These are phyloP conservation scores for Psidium guajava DNA, from an alignment of 345 rosid species.

Conservation along the genomic window DNA sequence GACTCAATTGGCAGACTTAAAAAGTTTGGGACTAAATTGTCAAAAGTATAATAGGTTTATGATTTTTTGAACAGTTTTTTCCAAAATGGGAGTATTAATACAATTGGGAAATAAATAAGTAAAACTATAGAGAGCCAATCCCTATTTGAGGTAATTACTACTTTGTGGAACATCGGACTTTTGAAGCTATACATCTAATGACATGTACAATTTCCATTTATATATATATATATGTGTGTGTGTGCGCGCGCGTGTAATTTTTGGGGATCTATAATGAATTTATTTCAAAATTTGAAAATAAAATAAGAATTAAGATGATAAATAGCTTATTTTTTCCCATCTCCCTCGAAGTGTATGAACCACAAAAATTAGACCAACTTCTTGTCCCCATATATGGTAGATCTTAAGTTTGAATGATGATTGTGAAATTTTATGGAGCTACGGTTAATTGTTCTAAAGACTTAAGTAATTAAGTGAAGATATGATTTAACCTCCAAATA, in stretches of 20 bases:
- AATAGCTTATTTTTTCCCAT: not conserved
- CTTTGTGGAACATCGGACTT: not conserved
- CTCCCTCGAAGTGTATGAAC: not conserved
- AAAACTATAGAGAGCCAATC: not conserved
- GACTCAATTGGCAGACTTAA: no score
- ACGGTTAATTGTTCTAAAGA: no score
- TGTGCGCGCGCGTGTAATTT: no score
- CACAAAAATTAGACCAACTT: not conserved
- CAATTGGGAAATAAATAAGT: not conserved
- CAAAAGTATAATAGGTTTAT: no score
- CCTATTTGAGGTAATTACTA: not conserved
- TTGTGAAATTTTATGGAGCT: no score
- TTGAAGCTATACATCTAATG: not conserved
- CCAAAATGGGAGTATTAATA: not conserved
- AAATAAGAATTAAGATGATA: not conserved
- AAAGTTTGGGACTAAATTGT: no score
- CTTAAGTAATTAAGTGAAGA: no score
- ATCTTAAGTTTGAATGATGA: not conserved
- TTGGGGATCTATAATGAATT: no score
- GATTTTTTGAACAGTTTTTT: no score
- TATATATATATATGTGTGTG: no score
- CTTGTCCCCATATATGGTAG: not conserved
- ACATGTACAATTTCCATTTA: no score
- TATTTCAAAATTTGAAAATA: not conserved
- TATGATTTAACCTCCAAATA: no score